These are phyloP conservation scores for Chlorella sp. DNA, from an alignment of 139 green algal species.

Conservation along the genomic window DNA sequence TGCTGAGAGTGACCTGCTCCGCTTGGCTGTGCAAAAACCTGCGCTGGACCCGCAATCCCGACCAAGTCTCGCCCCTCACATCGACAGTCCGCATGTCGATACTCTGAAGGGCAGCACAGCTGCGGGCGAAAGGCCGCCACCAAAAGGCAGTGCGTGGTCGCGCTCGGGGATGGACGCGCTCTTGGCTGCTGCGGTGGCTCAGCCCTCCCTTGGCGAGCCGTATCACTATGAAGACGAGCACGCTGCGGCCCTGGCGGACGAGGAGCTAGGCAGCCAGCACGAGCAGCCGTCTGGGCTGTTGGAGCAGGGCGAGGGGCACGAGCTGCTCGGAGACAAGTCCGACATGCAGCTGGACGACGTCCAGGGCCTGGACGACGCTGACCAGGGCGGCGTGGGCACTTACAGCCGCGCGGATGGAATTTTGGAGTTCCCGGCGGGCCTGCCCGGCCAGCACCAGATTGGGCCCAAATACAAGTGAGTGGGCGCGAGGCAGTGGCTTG, in stretches of 20 bases:
- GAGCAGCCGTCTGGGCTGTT: too few species aligned
- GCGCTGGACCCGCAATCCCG: too few species aligned
- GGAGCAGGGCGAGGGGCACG: too few species aligned
- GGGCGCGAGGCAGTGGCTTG: not conserved
- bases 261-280: not conserved
- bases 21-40: too few species aligned
- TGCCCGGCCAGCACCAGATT: not conserved
- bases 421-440: constrained; percentile 1
- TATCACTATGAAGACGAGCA: not conserved
- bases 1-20: too few species aligned
- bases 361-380: too few species aligned
- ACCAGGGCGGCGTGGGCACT: not conserved
- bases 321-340: too few species aligned
- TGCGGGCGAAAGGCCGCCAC: not conserved
- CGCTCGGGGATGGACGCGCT: constrained; percentile 7
- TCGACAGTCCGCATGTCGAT: not conserved
- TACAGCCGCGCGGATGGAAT: not conserved
- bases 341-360: too few species aligned
- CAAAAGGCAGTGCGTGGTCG: not conserved
- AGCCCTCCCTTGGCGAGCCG: not conserved
- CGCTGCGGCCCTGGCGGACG: too few species aligned
- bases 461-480: constrained; percentile 26
- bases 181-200: not conserved
- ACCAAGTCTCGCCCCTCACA: too few species aligned
- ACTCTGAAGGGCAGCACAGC: not conserved